Evolutionary conservation across 2,329 filamentous ascomycete genomes (phyloP), one percentile per base, ranked within the genome.

Genomic region (Stachybotrys elegans): DNA sequence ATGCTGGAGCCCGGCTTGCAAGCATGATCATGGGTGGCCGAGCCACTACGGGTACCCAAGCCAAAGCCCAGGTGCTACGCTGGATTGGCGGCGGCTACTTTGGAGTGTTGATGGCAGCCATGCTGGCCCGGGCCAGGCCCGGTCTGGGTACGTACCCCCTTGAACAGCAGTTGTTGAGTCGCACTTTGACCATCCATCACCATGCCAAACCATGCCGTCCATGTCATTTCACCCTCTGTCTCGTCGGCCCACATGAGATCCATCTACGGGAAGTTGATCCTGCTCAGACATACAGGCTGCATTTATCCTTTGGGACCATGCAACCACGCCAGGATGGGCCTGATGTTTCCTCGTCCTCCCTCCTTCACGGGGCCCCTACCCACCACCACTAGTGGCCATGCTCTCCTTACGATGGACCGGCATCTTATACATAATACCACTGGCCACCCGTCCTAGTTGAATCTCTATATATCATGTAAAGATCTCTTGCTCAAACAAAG

Each of bases 241-340:
- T 53, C 51, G 51, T 51, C 47, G 63, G 52, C 55, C 65, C 65
- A 66, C 65, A n/a, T 55, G 41, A 64, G 58, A 62, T 65, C 63
- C 61, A 56, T 63, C 14, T 12, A 29, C 38, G 60, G 57, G 47
- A 51, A 56, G 59, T 58, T 60, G 61, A 59, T 62, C 60, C 62
- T 56, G 59, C 53, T 54, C 53, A 53, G 49, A 50, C 53, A 55
- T 47, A 56, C 58, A 59, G 55, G 53, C 59, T 61, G 57, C 59
- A 61, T 64, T 65, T 61, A 59, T 61, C 58, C 60, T 62, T 58
- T 52, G 56, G 57, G 51, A 19, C 61, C 59, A 55, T 58, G 48
- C 51, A 51, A 19, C 61, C 59, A 55, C 58, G 48, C 51, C 57
- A 56, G 46, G 22, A 57, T 54, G 47, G 56, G 55, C 53, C 55